A percentile compares a stretch with the other conserved stretches of the same genome.
These are phyloP conservation scores for Saturnispora hagleri DNA, from an alignment of 805 yeast species.

Conservation along the genomic window DNA sequence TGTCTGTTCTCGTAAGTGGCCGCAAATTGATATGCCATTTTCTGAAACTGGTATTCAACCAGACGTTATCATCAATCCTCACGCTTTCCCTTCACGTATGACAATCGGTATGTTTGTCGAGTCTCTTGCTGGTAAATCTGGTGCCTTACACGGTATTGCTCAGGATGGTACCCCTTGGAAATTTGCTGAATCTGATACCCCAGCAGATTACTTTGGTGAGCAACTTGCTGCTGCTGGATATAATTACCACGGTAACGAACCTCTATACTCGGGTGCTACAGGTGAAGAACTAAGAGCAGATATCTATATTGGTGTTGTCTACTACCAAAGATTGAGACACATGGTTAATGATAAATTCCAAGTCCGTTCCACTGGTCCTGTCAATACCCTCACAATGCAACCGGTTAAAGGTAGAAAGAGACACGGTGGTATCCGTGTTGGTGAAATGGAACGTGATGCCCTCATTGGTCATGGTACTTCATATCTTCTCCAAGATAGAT, in stretches of 20 bases:
- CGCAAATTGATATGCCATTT: slow-evolving; percentile 93
- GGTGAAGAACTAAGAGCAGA: slow-evolving; percentile 96
- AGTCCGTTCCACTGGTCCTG: slow-evolving; percentile 98
- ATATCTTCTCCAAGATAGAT: slow-evolving; percentile 85
- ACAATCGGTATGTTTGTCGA: slow-evolving; percentile 99
- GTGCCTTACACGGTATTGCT: slow-evolving; percentile 94
- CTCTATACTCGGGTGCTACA: slow-evolving; percentile 97
- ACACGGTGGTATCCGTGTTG: slow-evolving; percentile 98
- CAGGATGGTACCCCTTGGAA: slow-evolving; percentile 97
- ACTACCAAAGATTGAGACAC: slow-evolving; percentile 96
- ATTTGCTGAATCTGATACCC: slow-evolving; percentile 84
- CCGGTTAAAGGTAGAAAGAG: slow-evolving; percentile 99
- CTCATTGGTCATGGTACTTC: slow-evolving; percentile 98
- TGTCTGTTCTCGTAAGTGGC: slow-evolving; percentile 98
- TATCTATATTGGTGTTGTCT: slow-evolving; percentile 93
- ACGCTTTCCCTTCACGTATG: slow-evolving; percentile 99
- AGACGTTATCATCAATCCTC: slow-evolving; percentile 95
- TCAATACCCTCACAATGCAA: slow-evolving; percentile 94
- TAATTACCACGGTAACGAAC: slow-evolving; percentile 97
- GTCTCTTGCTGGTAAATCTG: slow-evolving; percentile 97
- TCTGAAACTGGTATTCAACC: slow-evolving; percentile 95
- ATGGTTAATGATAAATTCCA: slow-evolving; percentile 99
- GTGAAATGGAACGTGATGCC: slow-evolving; percentile 99
- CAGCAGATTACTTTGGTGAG: slow-evolving; percentile 96
- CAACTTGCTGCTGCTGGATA: slow-evolving; percentile 83